A percentile compares a stretch with the other conserved stretches of the same genome.
Evolutionary conservation across 2,329 filamentous ascomycete species (phyloP).

Genomic region (Bimuria novae-zelandiae): DNA sequence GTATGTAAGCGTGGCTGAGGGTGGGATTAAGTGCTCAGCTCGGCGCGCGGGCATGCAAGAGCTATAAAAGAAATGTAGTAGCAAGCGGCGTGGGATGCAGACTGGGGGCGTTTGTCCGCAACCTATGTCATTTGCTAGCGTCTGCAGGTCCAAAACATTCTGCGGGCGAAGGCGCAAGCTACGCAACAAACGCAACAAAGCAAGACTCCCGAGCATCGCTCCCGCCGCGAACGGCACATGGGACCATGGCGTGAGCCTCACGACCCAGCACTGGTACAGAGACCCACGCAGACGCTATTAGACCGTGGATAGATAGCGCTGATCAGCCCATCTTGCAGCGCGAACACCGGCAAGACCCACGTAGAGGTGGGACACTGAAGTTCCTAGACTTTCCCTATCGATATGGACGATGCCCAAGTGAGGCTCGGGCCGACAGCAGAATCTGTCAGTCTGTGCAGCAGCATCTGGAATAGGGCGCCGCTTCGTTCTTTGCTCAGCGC

Average conservation of each 20-base stretch:
- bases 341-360: too few relatives aligned
- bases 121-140: too few relatives aligned
- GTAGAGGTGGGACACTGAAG: background rate
- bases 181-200: slow-evolving; percentile 3
- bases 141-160: background rate
- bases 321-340: too few relatives aligned
- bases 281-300: slow-evolving; percentile 3
- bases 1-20: slow-evolving; percentile 8
- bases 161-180: background rate
- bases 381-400: background rate
- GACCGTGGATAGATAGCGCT: background rate
- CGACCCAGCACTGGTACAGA: too few relatives aligned
- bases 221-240: slow-evolving; percentile 7
- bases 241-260: background rate
- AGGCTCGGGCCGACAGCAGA: slow-evolving; percentile 3
- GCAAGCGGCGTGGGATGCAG: background rate
- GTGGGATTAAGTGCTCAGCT: slow-evolving; percentile 1
- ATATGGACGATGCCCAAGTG: background rate
- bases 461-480: too few relatives aligned
- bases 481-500: background rate
- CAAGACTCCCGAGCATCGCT: slow-evolving; percentile 4
- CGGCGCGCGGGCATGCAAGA: background rate
- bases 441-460: background rate
- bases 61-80: background rate
- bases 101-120: background rate